Evolutionary conservation across 1,284 basidiomycete species (phyloP).

Genomic region (Pyrrhoderma lamaoense): DNA sequence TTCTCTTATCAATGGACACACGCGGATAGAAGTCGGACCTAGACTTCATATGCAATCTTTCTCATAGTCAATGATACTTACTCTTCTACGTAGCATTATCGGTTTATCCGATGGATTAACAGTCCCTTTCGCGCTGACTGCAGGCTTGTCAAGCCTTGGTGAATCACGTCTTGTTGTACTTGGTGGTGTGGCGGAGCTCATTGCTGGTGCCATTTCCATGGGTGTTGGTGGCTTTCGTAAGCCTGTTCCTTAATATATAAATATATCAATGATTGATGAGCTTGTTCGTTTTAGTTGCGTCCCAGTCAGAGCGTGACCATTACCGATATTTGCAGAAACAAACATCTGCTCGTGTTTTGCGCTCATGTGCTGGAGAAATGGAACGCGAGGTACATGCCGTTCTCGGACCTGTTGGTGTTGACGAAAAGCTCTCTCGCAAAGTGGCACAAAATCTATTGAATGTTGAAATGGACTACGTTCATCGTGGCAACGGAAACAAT

Average conservation of each 20-base stretch:
- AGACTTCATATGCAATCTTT: no score
- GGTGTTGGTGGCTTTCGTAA: slow-evolving; percentile 88
- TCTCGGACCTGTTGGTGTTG: slow-evolving; percentile 83
- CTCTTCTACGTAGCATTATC: slow-evolving; percentile 88
- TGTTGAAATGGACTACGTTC: slow-evolving; percentile 44
- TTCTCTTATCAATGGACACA: no score
- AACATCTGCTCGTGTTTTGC: slow-evolving; percentile 75
- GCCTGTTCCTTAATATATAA: slow-evolving; percentile 13
- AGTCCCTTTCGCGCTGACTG: slow-evolving; percentile 86
- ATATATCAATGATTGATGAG: background rate
- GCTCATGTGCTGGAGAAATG: slow-evolving; percentile 90
- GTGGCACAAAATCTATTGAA: slow-evolving; percentile 72
- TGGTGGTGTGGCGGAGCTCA: slow-evolving; percentile 87
- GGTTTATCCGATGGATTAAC: slow-evolving; percentile 95
- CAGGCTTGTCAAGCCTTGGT: slow-evolving; percentile 86
- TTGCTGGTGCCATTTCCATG: slow-evolving; percentile 95
- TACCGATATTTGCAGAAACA: slow-evolving; percentile 75
- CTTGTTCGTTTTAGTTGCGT: slow-evolving; percentile 51
- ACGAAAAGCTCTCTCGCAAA: slow-evolving; percentile 70
- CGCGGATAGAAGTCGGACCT: no score
- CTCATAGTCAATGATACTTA: no score
- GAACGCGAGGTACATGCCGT: slow-evolving; percentile 90
- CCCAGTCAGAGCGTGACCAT: slow-evolving; percentile 93
- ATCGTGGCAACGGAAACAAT: slow-evolving; percentile 21
- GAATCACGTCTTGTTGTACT: slow-evolving; percentile 85